These are phyloP conservation scores for Senna tora DNA, from an alignment of 306 rosid genomes.

Conservation along the genomic window DNA sequence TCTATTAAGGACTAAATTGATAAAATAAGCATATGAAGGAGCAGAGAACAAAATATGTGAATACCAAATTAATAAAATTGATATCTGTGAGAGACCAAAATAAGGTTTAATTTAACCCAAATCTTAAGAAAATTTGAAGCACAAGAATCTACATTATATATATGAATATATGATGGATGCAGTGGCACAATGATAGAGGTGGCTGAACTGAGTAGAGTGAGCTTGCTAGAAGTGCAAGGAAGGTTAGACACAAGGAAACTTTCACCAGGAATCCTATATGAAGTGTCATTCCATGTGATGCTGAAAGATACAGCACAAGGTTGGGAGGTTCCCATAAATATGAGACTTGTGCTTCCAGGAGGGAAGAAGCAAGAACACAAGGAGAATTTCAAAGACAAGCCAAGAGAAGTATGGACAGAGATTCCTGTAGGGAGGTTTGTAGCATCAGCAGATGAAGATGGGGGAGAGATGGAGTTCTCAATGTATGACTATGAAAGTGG, in stretches of 20 bases:
- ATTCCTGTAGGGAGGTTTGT: slow-evolving; percentile 58
- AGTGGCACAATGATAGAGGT: slow-evolving; percentile 55
- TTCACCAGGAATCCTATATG: slow-evolving; percentile 55
- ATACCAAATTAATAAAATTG: too few species aligned
- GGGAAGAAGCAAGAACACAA: slow-evolving; percentile 51
- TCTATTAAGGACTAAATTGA: too few species aligned
- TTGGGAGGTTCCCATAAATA: slow-evolving; percentile 71
- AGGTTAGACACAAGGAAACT: slow-evolving; percentile 63
- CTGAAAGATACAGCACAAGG: slow-evolving; percentile 54
- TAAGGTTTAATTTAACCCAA: too few species aligned
- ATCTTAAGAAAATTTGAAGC: too few species aligned
- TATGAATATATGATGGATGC: too few species aligned
- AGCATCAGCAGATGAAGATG: slow-evolving; percentile 41
- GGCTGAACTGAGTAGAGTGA: slow-evolving; percentile 59
- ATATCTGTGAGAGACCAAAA: too few species aligned
- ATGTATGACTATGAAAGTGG: slow-evolving; percentile 61
- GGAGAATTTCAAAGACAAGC: slow-evolving; percentile 44
- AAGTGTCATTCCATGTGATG: slow-evolving; percentile 59
- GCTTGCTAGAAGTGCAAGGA: slow-evolving; percentile 78
- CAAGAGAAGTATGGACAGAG: slow-evolving; percentile 52
- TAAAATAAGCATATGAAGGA: too few species aligned
- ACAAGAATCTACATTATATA: neutral
- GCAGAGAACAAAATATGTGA: too few species aligned
- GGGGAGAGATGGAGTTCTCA: slow-evolving; percentile 62
- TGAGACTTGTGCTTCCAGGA: slow-evolving; percentile 61